Conservation (phyloP, 306 rosid genomes). For the Citrullus mucosospermus region DNA sequence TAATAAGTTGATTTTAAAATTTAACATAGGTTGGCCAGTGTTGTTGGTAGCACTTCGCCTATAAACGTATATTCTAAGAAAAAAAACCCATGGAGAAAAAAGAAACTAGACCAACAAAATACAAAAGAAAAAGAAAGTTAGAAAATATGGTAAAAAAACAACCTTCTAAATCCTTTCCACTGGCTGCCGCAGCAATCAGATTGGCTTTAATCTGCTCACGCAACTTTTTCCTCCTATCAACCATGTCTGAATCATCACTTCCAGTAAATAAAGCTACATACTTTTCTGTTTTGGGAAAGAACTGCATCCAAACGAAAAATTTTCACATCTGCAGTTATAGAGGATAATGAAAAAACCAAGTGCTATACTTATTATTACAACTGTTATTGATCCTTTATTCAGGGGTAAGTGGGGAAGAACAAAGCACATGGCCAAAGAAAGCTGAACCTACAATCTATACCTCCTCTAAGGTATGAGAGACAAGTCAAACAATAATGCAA, state of each 20-base stretch:
- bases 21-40: not conserved
- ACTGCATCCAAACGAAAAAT: slow-evolving; percentile 37
- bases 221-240: slow-evolving; percentile 62
- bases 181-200: slow-evolving; percentile 69
- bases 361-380: not conserved
- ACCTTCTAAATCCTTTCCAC: slow-evolving; percentile 98
- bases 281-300: slow-evolving; percentile 93
- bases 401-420: not conserved
- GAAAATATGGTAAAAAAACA: not conserved
- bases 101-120: not conserved
- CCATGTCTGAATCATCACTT: slow-evolving; percentile 43
- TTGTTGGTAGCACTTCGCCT: not conserved
- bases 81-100: not conserved
- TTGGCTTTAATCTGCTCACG: slow-evolving; percentile 77
- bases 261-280: slow-evolving; percentile 77
- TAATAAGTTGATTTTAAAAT: not conserved
- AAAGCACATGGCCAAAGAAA: not conserved
- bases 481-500: not conserved
- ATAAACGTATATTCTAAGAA: not conserved
- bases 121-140: not conserved
- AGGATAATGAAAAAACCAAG: not conserved
- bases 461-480: not conserved
- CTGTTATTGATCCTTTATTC: not conserved
- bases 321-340: slow-evolving; percentile 10
- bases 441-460: not conserved